phyloP scores from a whole-genome alignment of 805 yeast species.

The Spathaspora hagerdaliae region DNA sequence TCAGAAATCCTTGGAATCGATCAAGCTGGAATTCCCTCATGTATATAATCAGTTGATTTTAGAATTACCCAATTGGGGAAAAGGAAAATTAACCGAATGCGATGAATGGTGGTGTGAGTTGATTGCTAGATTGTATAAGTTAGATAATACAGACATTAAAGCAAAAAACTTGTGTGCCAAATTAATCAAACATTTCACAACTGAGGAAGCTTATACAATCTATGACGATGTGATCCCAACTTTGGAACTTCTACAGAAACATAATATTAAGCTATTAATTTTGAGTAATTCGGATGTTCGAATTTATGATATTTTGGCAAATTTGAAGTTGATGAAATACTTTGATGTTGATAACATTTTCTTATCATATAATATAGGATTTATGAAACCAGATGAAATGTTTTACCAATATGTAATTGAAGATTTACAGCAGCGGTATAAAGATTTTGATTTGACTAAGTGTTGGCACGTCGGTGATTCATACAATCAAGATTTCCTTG shows the following conservation, averaged over 20 bases:
- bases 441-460: slow-evolving; percentile 10
- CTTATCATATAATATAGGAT: slow-evolving; percentile 55
- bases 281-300: slow-evolving; percentile 63
- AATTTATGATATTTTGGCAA: slow-evolving; percentile 41
- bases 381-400: slow-evolving; percentile 46
- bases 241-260: slow-evolving; percentile 25
- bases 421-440: slow-evolving; percentile 9
- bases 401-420: slow-evolving; percentile 37
- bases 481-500: slow-evolving; percentile 49
- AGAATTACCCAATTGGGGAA: slow-evolving; percentile 63
- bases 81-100: slow-evolving; percentile 19
- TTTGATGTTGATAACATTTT: slow-evolving; percentile 37
- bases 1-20: slow-evolving; percentile 19
- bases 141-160: slow-evolving; percentile 17
- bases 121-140: slow-evolving; percentile 39
- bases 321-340: slow-evolving; percentile 41
- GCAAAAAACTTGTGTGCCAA: slow-evolving; percentile 40
- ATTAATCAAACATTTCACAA: slow-evolving; percentile 46
- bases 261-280: slow-evolving; percentile 38
- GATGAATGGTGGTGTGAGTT: slow-evolving; percentile 60
- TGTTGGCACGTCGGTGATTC: slow-evolving; percentile 72
- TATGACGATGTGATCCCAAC: slow-evolving; percentile 53
- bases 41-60: slow-evolving; percentile 32
- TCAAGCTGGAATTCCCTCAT: slow-evolving; percentile 20
- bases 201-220: slow-evolving; percentile 47